These are phyloP conservation scores for Beauveria varroae DNA, from an alignment of 2,329 filamentous ascomycete species.

Conservation along the genomic window DNA sequence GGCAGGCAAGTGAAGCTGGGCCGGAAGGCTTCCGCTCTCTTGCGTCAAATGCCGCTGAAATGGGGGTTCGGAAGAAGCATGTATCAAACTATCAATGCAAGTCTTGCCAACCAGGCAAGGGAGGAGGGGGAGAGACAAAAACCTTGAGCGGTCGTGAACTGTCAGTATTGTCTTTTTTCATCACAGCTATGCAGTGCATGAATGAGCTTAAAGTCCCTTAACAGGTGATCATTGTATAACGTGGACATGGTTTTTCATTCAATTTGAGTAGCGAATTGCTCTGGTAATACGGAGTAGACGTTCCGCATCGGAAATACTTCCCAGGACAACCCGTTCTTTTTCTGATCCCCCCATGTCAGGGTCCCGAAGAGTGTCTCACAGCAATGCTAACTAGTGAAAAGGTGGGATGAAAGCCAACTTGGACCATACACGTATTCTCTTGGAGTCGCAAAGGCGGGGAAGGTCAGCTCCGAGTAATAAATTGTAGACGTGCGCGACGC, in stretches of 20 bases:
- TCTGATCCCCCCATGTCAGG: background rate
- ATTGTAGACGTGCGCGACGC: background rate
- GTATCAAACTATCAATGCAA: background rate
- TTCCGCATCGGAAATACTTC: too few relatives aligned
- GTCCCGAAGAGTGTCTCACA: background rate
- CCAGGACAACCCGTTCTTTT: too few relatives aligned
- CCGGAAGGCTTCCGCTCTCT: slow-evolving; percentile 4
- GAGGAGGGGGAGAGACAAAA: too few relatives aligned
- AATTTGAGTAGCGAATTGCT: too few relatives aligned
- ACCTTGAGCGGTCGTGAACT: too few relatives aligned
- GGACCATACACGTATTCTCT: background rate
- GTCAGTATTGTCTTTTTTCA: too few relatives aligned
- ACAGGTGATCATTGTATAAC: too few relatives aligned
- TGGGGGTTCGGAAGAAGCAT: slow-evolving; percentile 4
- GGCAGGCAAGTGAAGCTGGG: background rate
- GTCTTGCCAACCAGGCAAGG: background rate
- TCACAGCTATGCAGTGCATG: too few relatives aligned
- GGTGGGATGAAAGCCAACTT: slow-evolving; percentile 4
- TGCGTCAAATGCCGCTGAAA: background rate
- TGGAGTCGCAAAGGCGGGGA: background rate
- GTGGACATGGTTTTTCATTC: too few relatives aligned
- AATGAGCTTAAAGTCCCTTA: too few relatives aligned
- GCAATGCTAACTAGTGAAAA: background rate
- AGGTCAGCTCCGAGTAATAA: slow-evolving; percentile 1
- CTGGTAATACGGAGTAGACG: too few relatives aligned